Evolutionary conservation across 768 basidiomycete species (phyloP), one percentile per base, ranked within the genome.

Genomic region (Daedaleopsis nitida): DNA sequence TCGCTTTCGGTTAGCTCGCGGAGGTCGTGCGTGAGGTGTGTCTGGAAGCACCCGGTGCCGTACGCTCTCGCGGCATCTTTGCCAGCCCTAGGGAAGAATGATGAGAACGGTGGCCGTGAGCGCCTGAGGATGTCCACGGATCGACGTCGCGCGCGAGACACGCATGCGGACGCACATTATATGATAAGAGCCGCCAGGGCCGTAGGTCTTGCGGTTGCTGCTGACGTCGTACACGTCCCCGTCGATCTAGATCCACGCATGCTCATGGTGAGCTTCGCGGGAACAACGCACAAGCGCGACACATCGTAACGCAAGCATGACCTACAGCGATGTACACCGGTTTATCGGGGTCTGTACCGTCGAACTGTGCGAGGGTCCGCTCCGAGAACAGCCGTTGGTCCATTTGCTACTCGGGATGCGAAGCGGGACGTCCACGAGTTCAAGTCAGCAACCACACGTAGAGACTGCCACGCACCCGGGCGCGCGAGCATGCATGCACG

Each of bases 161-260:
- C 35, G 49, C 54, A 53, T 47, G 51, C 52, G 73, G 67, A 72
- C 83, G 64, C 70, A 88, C 89, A 91, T 80, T 69, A 85, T 78
- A 66, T 86, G 80, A 75, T 94, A 94, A 44, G 91, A 83, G 42
- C 94, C 96, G 14, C 95, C 96, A 42, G 88, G 90, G 54, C 95
- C 94, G 73, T 98, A 98, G 11, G 83, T 80, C 21, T 89, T 81
- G 60, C 81, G 78, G 66, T 86, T 87, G 62, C 82, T 81, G n/a
- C 88, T 85, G 55, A 98, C 96, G 70, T 98, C 96, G 75, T 87
- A 98, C 9, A 98, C 93, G 55, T 91, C 90, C 13, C 92, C 91
- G 70, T 94, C 92, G 72, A 98, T 90, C 92, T 94, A 71, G 50
- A 61, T 39, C 21, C 47, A 24, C 23, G 23, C 47, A 23, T n/a